Evolutionary conservation across 2,329 filamentous ascomycete species (phyloP).

Genomic region (Talaromyces piceae): DNA sequence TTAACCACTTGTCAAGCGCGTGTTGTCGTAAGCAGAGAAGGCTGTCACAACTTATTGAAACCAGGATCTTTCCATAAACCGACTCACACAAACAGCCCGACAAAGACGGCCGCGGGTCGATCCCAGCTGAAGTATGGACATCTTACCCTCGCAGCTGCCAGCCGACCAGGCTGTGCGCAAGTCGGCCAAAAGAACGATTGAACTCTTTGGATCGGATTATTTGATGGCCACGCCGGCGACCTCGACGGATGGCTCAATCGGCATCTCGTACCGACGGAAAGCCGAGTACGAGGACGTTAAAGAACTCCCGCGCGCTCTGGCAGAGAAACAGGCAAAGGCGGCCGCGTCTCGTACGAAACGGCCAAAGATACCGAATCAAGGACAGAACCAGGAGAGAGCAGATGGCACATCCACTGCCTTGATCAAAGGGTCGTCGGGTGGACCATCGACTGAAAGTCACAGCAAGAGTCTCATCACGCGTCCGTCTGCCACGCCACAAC

Average conservation of each 20-base stretch:
- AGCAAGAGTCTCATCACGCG: constrained; percentile 56
- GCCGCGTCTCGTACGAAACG: constrained; percentile 58
- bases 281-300: constrained; percentile 70
- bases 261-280: constrained; percentile 39
- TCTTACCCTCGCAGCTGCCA: constrained; percentile 1
- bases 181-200: constrained; percentile 40
- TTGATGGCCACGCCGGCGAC: constrained; percentile 38
- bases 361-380: constrained; percentile 41
- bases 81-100: background rate
- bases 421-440: constrained; percentile 31
- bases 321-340: constrained; percentile 66
- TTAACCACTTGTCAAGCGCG: background rate
- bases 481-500: constrained; percentile 54
- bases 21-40: background rate
- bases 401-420: constrained; percentile 51
- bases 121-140: constrained; percentile 1
- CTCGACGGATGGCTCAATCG: constrained; percentile 35
- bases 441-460: constrained; percentile 33
- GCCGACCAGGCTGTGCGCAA: constrained; percentile 32
- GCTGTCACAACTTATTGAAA: background rate
- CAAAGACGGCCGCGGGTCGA: background rate
- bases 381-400: constrained; percentile 35
- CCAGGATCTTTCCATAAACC: background rate
- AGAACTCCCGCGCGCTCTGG: constrained; percentile 68
- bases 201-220: constrained; percentile 43